Base-by-base conservation (phyloP, 1,284 basidiomycete species). In the Waitea zeae region DNA sequence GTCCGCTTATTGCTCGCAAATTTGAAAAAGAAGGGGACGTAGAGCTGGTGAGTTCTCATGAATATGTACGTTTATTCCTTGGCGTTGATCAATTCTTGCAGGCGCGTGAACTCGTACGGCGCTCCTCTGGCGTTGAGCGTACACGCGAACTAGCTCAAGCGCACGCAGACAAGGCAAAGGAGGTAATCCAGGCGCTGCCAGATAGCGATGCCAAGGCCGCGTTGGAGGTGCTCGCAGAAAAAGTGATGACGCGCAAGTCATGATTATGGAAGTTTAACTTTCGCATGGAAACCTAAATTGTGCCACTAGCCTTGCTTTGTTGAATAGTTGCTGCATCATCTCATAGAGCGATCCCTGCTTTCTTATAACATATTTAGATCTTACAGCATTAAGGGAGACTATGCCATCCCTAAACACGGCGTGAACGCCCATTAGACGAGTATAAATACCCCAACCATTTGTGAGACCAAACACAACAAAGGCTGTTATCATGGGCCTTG, bases 1-100 rank as follows among this genome's bases (percentile, higher is more conserved):
- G 77, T 2, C 76, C 81, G 1, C 59, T 97, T 41, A 90, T 98
- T 37, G 61, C 67, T 33, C 73, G 95, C 36, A 82, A 87, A 57
- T 95, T 97, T 52, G 61, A 68, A 29, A 59, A 70, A 12, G 62
- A 70, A 18, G 93, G 89, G 6, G 93, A 98, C 49, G 80, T 92
- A 19, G 82, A 92, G 45, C 56, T 69, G 44, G 86, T 84, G 46
- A 26, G n/a, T n/a, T n/a, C n/a, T n/a, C n/a, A n/a, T n/a, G n/a
- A n/a, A n/a, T n/a, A n/a, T n/a, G n/a, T n/a, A 26, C 49, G 70
- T 22, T 31, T 20, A 5, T 26, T 33, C 11, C 20, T 33, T 35
- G 27, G 36, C 17, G 20, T 33, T 46, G 15, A 35, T 14, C 12
- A 35, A 36, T 20, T 31, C 18, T 30, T 34, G 17, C 47, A 87